Evolutionary conservation across 1,284 basidiomycete genomes (phyloP).

Genomic region (Pterula multifida): DNA sequence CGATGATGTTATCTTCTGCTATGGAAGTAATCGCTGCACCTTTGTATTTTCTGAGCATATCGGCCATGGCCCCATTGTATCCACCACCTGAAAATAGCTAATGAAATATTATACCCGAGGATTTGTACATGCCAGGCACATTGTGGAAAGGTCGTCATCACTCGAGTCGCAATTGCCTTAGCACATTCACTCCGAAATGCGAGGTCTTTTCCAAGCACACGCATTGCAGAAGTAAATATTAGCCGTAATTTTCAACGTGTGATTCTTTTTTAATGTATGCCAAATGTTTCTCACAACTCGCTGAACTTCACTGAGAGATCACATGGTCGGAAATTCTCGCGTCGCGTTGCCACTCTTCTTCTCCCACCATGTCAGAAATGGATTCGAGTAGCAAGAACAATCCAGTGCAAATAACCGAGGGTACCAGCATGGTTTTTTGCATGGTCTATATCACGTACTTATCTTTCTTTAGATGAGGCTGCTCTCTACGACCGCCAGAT

Average conservation of each 20-base stretch:
- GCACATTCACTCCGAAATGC: no score
- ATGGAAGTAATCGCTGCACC: neutral
- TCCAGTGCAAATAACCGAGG: conserved; percentile 26
- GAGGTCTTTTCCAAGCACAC: no score
- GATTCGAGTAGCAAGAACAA: conserved; percentile 18
- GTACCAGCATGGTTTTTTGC: conserved; percentile 13
- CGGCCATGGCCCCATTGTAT: neutral
- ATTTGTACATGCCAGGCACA: no score
- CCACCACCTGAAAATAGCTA: neutral
- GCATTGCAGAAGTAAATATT: no score
- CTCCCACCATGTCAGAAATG: conserved; percentile 5
- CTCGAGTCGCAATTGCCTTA: no score
- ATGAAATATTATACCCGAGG: neutral
- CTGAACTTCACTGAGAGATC: no score
- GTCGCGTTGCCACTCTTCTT: neutral
- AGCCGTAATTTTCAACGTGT: no score
- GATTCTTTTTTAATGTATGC: no score
- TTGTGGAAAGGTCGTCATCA: no score
- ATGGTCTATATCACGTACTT: neutral
- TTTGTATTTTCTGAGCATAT: neutral
- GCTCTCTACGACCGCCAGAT: conserved; percentile 95
- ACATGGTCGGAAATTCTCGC: no score
- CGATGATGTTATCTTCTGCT: neutral
- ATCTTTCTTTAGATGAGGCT: conserved; percentile 50
- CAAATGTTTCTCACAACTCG: no score